Conservation (phyloP, 176 grass and related monocot genomes). For the Cenchrus purpureus region DNA sequence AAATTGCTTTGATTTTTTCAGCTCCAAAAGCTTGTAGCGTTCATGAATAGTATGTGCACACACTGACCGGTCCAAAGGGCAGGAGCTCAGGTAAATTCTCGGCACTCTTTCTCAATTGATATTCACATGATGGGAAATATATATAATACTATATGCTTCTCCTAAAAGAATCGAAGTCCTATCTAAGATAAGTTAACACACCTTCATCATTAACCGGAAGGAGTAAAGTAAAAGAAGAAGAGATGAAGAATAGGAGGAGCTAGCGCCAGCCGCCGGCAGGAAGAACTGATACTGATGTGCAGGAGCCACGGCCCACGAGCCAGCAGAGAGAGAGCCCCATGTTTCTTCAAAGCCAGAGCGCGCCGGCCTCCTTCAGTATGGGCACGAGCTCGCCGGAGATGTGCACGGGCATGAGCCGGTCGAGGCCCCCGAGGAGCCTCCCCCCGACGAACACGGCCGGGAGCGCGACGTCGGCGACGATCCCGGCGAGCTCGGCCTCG, state of each 20-base stretch:
- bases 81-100: not conserved
- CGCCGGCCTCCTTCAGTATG: conserved; percentile 86
- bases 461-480: conserved; percentile 36
- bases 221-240: not conserved
- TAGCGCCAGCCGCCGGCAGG: not conserved
- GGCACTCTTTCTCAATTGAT: conserved; percentile 15
- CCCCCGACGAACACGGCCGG: conserved; percentile 92
- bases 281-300: not conserved
- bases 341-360: conserved; percentile 71
- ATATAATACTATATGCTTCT: not conserved
- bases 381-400: conserved; percentile 96
- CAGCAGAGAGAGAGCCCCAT: not conserved
- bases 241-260: not conserved
- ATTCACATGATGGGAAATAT: conserved; percentile 50
- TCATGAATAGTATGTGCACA: not conserved
- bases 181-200: conserved; percentile 24
- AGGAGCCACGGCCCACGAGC: not conserved
- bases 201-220: conserved; percentile 18
- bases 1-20: not conserved
- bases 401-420: conserved; percentile 91
- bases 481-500: conserved; percentile 56
- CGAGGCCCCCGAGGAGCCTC: conserved; percentile 68
- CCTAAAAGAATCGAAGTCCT: conserved; percentile 34
- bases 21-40: not conserved
- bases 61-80: not conserved